Base-by-base conservation (phyloP, 2,329 filamentous ascomycete species). In the Dothideomycetes sp. region DNA sequence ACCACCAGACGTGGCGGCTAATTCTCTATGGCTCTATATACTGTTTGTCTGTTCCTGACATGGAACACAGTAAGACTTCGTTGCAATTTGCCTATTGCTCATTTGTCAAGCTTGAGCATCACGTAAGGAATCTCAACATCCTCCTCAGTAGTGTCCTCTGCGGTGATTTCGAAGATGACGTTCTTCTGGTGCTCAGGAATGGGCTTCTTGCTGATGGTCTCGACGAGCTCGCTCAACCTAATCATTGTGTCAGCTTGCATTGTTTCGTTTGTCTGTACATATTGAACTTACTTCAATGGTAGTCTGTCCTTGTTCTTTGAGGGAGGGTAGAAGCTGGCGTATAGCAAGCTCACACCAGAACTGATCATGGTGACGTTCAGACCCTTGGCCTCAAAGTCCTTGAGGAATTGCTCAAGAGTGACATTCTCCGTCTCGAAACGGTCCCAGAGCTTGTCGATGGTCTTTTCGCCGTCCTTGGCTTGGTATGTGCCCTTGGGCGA, bases 111-210 rank as follows among this genome's bases (percentile, higher is more conserved):
- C n/a, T n/a, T n/a, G n/a, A n/a, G n/a, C n/a, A n/a, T n/a, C 55
- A 96, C 85, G 61, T 94, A 96, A 4, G 91, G 91, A 51, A 96
- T 83, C 65, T 98, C 91, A 1, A 96, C 89, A 60, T 98, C 91
- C 65, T 96, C 86, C 48, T 84, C 89, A 3, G 78, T 80, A 56
- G 77, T 68, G 57, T 96, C 91, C 60, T 96, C 89, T 0, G 83
- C 85, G 5, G 91, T 93, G 50, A 95, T 83, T 68, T 96, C 91
- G 57, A 96, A 93, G 53, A 96, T 95, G 48, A 96, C 77, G 55
- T 94, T 89, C 71, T 84, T 91, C 68, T 94, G 86, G 59, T 96
- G 89, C 4, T 77, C 74, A 0, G 91, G 89, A 44, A 98, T 82
- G 2, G 81, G 74, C 70, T 94, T 95, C 73, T 89, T 94, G 47